These are phyloP conservation scores for Claviceps sorghi DNA, from an alignment of 2,329 filamentous ascomycete genomes.

Conservation along the genomic window DNA sequence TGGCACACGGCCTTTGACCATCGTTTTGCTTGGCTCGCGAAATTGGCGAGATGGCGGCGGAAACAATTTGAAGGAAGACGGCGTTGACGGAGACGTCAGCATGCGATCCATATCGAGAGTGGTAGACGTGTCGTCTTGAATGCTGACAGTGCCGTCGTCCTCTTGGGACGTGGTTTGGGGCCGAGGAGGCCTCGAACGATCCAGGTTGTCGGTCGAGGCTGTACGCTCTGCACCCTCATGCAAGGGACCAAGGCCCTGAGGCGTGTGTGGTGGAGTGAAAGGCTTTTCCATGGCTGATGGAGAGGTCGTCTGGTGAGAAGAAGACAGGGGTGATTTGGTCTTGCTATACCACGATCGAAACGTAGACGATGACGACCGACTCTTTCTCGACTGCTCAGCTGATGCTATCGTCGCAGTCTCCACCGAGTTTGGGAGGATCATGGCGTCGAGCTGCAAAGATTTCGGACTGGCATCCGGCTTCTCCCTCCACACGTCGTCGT, in stretches of 20 bases:
- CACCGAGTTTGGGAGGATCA: slow-evolving; percentile 2
- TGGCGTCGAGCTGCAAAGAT: slow-evolving; percentile 9
- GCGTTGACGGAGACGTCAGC: slow-evolving; percentile 27
- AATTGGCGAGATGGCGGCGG: slow-evolving; percentile 10
- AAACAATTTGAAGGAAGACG: slow-evolving; percentile 17
- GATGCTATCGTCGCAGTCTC: slow-evolving; percentile 21
- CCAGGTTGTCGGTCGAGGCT: slow-evolving; percentile 21
- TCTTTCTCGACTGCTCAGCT: slow-evolving; percentile 30
- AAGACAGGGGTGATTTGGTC: slow-evolving; percentile 37
- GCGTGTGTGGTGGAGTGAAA: slow-evolving; percentile 30
- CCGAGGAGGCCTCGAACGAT: slow-evolving; percentile 35
- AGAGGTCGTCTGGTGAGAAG: slow-evolving; percentile 46
- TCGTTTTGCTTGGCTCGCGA: slow-evolving; percentile 19
- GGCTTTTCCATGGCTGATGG: slow-evolving; percentile 44
- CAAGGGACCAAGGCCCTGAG: slow-evolving; percentile 28
- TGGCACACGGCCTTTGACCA: slow-evolving; percentile 22
- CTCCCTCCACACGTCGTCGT: slow-evolving; percentile 24
- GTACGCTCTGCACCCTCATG: slow-evolving; percentile 15
- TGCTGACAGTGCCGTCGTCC: neutral
- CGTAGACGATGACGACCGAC: slow-evolving; percentile 38
- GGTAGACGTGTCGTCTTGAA: neutral
- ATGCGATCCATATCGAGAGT: slow-evolving; percentile 24
- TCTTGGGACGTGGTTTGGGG: slow-evolving; percentile 15
- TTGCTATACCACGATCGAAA: slow-evolving; percentile 43
- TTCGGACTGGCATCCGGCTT: slow-evolving; percentile 29